Base-by-base conservation (phyloP, 108 stramenopile genomes). In the Nitzschia sp. region DNA sequence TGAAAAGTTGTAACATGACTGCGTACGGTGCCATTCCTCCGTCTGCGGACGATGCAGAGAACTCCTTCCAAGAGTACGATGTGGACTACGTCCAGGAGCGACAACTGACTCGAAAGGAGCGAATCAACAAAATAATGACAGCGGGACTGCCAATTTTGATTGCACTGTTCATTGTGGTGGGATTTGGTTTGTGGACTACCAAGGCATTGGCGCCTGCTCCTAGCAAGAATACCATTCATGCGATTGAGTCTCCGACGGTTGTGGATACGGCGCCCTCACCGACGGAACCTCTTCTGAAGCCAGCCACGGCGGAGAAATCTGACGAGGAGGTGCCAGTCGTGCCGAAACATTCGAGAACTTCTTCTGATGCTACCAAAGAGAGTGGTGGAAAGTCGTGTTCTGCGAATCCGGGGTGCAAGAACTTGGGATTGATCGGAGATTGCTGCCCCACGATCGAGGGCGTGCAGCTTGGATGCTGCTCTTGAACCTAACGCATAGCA, bases 371-470 rank as follows among this genome's bases (percentile, higher is more conserved):
- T n/a, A n/a, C n/a, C n/a, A n/a, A n/a, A n/a, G n/a, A n/a, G n/a
- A 13, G 38, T 42, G 38, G 38, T 9, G 38, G 9, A 9, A 42
- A 6, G 6, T 42, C 38, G 38, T 83, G 82, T 54, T 25, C 15
- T 13, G 74, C 54, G 5, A 29, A 82, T 66, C n/a, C 51, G 18
- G 34, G 46, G 42, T 82, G 81, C 45, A 13, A 35, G 3, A 33
- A 65, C 17, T 33, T 74, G 17, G 77, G 70, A 46, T 54, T 82
- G 21, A 70, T 34, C 8, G 73, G 77, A 2, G 56, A 69, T 17
- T 83, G 82, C 33, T 83, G 82, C 68, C 82, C 82, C 5, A 76
- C 82, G 0, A 3, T 19, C 11, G 46, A 53, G 0, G 80, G 80
- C 32, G 34, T 27, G 1, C 56, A 47, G 13, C 57, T 82, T 19